A percentile compares a stretch with the other conserved stretches of the same genome.
Conservation (phyloP, 2,329 filamentous ascomycete species). For the Hymenoscyphus fructigenus region DNA sequence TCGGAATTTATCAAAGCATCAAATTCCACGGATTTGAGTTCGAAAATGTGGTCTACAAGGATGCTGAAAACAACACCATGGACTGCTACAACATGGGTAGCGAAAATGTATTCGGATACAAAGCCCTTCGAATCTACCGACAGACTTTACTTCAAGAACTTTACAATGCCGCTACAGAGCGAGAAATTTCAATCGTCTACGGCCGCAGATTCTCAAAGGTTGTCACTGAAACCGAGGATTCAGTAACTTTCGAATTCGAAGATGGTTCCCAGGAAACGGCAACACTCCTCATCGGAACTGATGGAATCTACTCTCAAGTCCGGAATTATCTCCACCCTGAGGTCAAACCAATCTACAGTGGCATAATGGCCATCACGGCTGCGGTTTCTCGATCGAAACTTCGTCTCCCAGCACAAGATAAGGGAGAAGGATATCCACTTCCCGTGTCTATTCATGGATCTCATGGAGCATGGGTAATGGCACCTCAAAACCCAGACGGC, state of each 20-base stretch:
- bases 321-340: conserved; percentile 49
- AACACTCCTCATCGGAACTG: conserved; percentile 51
- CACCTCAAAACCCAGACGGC: conserved; percentile 47
- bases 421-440: background rate
- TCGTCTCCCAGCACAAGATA: conserved; percentile 10
- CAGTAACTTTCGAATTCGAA: conserved; percentile 46
- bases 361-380: conserved; percentile 42
- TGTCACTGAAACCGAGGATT: conserved; percentile 38
- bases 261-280: conserved; percentile 44
- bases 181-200: conserved; percentile 45
- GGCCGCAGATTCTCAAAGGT: conserved; percentile 47
- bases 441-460: conserved; percentile 2
- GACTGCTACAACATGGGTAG: conserved; percentile 49
- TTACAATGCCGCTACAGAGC: conserved; percentile 40
- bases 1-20: conserved; percentile 48
- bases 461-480: conserved; percentile 48
- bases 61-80: conserved; percentile 33
- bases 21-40: conserved; percentile 46
- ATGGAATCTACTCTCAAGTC: conserved; percentile 57
- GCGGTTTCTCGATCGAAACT: conserved; percentile 24
- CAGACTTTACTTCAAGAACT: conserved; percentile 49
- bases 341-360: conserved; percentile 49
- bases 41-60: conserved; percentile 46
- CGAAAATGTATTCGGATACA: conserved; percentile 48
- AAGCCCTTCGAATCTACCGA: conserved; percentile 53